These are phyloP conservation scores for Colletotrichum chrysophilum DNA, from an alignment of 2,329 filamentous ascomycete species.

Conservation along the genomic window DNA sequence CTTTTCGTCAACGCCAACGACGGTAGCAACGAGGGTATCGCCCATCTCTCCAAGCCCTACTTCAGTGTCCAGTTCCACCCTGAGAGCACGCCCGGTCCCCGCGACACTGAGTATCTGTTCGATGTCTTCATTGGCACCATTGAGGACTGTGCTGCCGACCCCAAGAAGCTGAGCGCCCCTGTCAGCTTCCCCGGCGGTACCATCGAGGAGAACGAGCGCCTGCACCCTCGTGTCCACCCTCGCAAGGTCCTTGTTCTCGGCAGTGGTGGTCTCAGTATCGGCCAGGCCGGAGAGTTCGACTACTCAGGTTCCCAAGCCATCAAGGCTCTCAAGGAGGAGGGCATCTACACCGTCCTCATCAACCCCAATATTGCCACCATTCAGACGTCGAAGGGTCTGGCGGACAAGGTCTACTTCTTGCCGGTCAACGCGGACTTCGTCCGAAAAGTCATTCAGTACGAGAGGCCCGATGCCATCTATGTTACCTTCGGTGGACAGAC, in stretches of 20 bases:
- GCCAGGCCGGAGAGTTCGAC: constrained; percentile 97
- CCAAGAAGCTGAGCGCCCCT: constrained; percentile 70
- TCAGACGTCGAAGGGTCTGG: constrained; percentile 95
- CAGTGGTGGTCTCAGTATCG: constrained; percentile 94
- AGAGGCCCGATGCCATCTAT: constrained; percentile 95
- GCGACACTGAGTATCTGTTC: constrained; percentile 95
- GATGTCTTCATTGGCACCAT: constrained; percentile 95
- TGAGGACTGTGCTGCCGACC: constrained; percentile 70
- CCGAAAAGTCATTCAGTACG: constrained; percentile 94
- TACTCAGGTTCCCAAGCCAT: constrained; percentile 99
- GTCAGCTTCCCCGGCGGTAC: constrained; percentile 89
- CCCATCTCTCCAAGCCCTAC: constrained; percentile 83
- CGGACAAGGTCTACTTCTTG: constrained; percentile 98
- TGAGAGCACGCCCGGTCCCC: constrained; percentile 92
- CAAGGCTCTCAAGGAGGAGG: constrained; percentile 97
- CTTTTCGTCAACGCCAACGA: constrained; percentile 99
- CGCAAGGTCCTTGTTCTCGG: constrained; percentile 96
- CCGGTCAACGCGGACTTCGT: constrained; percentile 97
- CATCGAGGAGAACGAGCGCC: constrained; percentile 76
- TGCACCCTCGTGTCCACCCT: constrained; percentile 79
- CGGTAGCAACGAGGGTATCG: constrained; percentile 96
- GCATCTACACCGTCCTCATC: constrained; percentile 97
- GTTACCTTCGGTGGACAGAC: constrained; percentile 98
- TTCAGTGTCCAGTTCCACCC: constrained; percentile 99
- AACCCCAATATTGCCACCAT: constrained; percentile 99